These are phyloP conservation scores for Schizothecium vesticola DNA, from an alignment of 495 filamentous ascomycete species.

Conservation along the genomic window DNA sequence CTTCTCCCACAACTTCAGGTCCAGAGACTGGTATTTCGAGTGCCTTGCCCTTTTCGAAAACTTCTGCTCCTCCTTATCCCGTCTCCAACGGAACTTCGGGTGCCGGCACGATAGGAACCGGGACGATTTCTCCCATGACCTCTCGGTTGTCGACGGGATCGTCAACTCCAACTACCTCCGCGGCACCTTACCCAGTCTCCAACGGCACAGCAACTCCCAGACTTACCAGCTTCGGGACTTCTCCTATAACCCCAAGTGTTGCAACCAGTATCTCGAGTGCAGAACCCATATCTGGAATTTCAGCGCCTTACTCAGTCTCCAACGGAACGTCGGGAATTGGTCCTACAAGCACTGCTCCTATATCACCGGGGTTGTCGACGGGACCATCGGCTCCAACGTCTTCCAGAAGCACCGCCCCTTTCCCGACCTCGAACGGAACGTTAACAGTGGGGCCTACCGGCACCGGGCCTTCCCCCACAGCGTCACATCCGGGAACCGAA, in stretches of 20 bases:
- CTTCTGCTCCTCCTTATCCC: neutral
- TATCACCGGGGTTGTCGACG: neutral
- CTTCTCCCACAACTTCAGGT: neutral
- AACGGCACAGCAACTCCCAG: slow-evolving; percentile 1
- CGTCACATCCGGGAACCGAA: neutral
- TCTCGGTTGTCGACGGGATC: neutral
- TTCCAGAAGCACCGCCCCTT: neutral
- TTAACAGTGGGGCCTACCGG: slow-evolving; percentile 2
- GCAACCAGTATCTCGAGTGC: neutral
- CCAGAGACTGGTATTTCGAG: neutral
- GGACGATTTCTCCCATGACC: neutral
- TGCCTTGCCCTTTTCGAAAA: neutral
- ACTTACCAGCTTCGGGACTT: neutral
- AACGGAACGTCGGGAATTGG: slow-evolving; percentile 9
- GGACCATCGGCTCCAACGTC: neutral
- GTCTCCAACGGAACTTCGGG: neutral
- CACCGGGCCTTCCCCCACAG: neutral
- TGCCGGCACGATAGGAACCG: neutral
- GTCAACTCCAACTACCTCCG: neutral
- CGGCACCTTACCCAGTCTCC: neutral
- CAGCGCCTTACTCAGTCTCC: neutral
- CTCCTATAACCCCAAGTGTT: neutral
- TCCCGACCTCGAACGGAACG: slow-evolving; percentile 2
- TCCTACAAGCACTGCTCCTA: neutral
- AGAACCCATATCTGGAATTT: neutral